Conservation (phyloP, 192 early-diverging fungal species). For the Phlyctochytrium planicorne region DNA sequence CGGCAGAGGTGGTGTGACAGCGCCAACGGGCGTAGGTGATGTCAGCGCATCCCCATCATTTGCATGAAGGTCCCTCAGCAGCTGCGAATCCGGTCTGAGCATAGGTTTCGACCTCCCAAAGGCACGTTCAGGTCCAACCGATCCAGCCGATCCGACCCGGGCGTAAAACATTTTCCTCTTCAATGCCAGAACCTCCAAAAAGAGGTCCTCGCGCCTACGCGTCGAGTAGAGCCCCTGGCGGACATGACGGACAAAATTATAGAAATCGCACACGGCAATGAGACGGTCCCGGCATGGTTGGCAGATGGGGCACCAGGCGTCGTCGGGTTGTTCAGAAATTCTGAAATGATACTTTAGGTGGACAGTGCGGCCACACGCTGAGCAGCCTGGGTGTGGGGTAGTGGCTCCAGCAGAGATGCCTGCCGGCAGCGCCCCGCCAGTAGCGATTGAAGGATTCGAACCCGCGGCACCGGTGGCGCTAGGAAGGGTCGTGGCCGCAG, state of each 20-base stretch:
- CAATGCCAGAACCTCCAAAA: conserved; percentile 77
- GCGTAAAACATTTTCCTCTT: conserved; percentile 92
- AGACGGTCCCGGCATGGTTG: conserved; percentile 86
- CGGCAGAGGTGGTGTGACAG: neutral
- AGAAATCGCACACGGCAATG: conserved; percentile 94
- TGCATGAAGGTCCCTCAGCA: neutral
- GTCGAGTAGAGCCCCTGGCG: conserved; percentile 85
- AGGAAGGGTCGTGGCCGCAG: conserved; percentile 5
- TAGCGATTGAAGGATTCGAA: conserved; percentile 48
- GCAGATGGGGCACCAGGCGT: conserved; percentile 52
- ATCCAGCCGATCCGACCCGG: conserved; percentile 59
- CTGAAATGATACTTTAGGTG: conserved; percentile 38
- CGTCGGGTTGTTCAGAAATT: conserved; percentile 40
- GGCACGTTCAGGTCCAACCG: neutral
- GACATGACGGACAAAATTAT: conserved; percentile 89
- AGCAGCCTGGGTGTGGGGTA: conserved; percentile 22
- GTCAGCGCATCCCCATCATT: neutral
- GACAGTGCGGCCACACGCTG: conserved; percentile 32
- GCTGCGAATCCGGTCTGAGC: conserved; percentile 1
- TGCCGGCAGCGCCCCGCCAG: conserved; percentile 1
- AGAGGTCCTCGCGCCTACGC: conserved; percentile 73
- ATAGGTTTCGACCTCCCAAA: neutral
- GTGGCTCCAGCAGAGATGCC: neutral
- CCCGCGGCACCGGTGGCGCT: conserved; percentile 16
- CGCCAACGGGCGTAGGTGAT: neutral